These are phyloP conservation scores for Ogataea zsoltii DNA, from an alignment of 805 yeast species.

Conservation along the genomic window DNA sequence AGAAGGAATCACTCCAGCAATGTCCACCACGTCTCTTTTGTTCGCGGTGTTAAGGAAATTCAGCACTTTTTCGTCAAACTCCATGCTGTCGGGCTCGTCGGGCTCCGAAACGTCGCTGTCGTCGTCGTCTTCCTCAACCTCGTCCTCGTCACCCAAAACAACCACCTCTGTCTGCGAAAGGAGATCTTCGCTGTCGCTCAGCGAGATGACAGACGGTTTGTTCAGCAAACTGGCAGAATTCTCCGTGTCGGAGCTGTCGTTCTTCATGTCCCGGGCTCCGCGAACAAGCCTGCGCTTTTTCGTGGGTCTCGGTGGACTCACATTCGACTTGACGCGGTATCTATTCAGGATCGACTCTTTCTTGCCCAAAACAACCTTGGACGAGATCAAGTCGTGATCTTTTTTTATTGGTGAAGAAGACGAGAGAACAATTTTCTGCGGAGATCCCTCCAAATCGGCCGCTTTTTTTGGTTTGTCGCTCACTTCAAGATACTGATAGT, in stretches of 20 bases:
- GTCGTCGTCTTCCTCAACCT: slow-evolving; percentile 40
- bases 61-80: slow-evolving; percentile 66
- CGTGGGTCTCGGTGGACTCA: slow-evolving; percentile 25
- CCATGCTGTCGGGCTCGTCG: slow-evolving; percentile 30
- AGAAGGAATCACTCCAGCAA: slow-evolving; percentile 67
- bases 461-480: slow-evolving; percentile 6
- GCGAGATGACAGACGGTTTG: slow-evolving; percentile 21
- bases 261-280: slow-evolving; percentile 32
- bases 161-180: slow-evolving; percentile 16
- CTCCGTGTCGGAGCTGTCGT: neutral
- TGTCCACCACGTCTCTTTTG: slow-evolving; percentile 73
- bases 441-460: slow-evolving; percentile 13
- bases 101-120: slow-evolving; percentile 34
- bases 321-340: slow-evolving; percentile 17
- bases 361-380: slow-evolving; percentile 28
- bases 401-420: slow-evolving; percentile 20
- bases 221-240: slow-evolving; percentile 3
- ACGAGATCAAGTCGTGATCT: slow-evolving; percentile 28
- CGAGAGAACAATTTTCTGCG: slow-evolving; percentile 17
- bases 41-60: slow-evolving; percentile 80
- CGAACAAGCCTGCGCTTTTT: slow-evolving; percentile 27
- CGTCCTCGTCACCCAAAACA: slow-evolving; percentile 15
- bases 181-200: slow-evolving; percentile 21
- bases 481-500: slow-evolving; percentile 4
- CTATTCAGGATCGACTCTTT: slow-evolving; percentile 25